Evolutionary conservation across 371 early-diverging fungal species (phyloP), one percentile per base, ranked within the genome.

Genomic region (Funneliformis caledonium): DNA sequence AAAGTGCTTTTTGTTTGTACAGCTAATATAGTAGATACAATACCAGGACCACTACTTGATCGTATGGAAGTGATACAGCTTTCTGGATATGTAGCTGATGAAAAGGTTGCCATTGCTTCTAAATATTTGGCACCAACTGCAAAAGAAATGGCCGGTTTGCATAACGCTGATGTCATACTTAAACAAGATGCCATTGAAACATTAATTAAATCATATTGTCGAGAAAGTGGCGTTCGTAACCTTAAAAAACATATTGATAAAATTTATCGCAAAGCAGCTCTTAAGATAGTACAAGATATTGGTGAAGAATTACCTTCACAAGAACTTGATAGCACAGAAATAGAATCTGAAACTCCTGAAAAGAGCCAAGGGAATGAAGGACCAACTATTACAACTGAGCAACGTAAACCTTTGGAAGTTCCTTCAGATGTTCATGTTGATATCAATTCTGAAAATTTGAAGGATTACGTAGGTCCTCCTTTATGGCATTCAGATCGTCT

Each of bases 241-340:
- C 87, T 99, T 79, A 98, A 98, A 88, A 98, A 98, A 85, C 97
- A 97, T 60, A 96, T 99, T 67, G 98, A 99, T 78, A 98, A 98
- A 89, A 92, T 98, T 8, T 98, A 92, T 88, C 93, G 98, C 78
- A 98, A 98, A 87, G 96, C 97, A 1, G 98, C 98, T n/a, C 90
- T 95, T 69, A 89, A 94, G 84, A 91, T 98, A 47, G 97, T 98
- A 0, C 80, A 89, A 61, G 86, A 90, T 22, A 78, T 88, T 52
- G 89, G 86, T 4, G 90, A 88, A 43, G 83, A 85, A 56, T 19
- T 82, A 14, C 76, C 72, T 42, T 6, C 62, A n/a, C 70, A 79
- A 72, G 75, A 82, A 52, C 11, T 43, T 37, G 61, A 65, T 14
- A 42, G 60, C 33, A 85, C 81, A 19, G 82, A 86, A 61, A 81